phyloP scores from a whole-genome alignment of 352 stramenopile genomes.

The Phytophthora europaea region DNA sequence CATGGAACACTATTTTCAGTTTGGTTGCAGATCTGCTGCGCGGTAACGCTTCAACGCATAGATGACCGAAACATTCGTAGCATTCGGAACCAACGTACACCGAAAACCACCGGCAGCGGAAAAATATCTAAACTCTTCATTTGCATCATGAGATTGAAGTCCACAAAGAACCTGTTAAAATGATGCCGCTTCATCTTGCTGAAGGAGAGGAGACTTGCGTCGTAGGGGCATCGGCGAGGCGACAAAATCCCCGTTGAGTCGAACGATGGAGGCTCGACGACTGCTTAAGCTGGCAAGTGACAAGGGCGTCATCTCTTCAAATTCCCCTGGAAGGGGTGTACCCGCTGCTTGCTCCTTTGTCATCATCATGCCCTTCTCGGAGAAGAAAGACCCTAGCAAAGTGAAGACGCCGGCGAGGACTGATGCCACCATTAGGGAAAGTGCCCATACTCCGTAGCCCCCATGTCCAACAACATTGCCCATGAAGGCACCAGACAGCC shows the following conservation, averaged over 20 bases:
- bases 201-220: conserved; percentile 6
- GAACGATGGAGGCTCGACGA: conserved; percentile 28
- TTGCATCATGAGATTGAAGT: no score
- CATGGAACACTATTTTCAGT: conserved; percentile 6
- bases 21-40: not conserved
- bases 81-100: conserved; percentile 15
- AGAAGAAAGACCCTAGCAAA: conserved; percentile 57
- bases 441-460: conserved; percentile 48
- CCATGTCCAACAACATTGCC: conserved; percentile 49
- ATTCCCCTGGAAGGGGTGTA: conserved; percentile 9
- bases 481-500: conserved; percentile 47
- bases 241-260: conserved; percentile 24
- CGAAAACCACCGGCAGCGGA: not conserved
- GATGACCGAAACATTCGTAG: not conserved
- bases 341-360: conserved; percentile 10
- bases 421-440: conserved; percentile 62
- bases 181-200: conserved; percentile 12
- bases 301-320: conserved; percentile 50
- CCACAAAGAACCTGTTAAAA: not conserved
- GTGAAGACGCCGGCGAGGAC: conserved; percentile 60
- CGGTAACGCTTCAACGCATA: conserved; percentile 3
- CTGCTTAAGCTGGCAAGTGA: conserved; percentile 34
- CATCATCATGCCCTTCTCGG: conserved; percentile 15
- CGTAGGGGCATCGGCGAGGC: conserved; percentile 23
- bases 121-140: not conserved